Percentiles rank a stretch among this genome's conserved stretches.
Evolutionary conservation across 768 basidiomycete genomes (phyloP).

Genomic region (Boletus reticulatus): DNA sequence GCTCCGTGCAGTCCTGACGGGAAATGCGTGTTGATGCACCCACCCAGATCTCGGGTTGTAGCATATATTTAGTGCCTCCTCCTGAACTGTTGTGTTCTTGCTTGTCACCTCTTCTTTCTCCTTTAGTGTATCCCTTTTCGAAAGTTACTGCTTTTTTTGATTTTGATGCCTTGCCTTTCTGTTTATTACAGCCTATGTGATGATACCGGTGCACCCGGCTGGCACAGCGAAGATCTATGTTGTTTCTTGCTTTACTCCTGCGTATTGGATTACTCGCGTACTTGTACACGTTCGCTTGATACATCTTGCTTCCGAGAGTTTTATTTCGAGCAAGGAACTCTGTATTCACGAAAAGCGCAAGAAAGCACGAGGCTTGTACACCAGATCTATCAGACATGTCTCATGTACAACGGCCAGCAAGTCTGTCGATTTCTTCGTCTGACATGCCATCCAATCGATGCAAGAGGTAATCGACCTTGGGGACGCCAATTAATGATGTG

Average conservation of each 20-base stretch:
- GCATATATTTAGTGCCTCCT: constrained; percentile 24
- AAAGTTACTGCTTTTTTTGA: background rate
- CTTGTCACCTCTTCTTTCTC: constrained; percentile 15
- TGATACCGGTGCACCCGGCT: constrained; percentile 14
- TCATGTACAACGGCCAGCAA: constrained; percentile 33
- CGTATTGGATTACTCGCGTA: constrained; percentile 17
- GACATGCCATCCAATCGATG: constrained; percentile 84
- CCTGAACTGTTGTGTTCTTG: constrained; percentile 21
- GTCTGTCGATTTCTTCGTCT: constrained; percentile 70
- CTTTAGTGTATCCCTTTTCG: constrained; percentile 9
- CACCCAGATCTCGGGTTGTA: constrained; percentile 47
- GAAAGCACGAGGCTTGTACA: background rate
- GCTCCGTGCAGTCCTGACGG: constrained; percentile 16
- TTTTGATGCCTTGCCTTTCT: constrained; percentile 1
- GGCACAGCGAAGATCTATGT: constrained; percentile 15
- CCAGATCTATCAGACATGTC: background rate
- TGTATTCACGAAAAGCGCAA: constrained; percentile 5
- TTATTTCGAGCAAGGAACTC: background rate
- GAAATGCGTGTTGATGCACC: constrained; percentile 23
- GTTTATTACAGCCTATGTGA: constrained; percentile 14
- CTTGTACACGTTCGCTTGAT: constrained; percentile 24
- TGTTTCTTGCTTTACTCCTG: constrained; percentile 24
- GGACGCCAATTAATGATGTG: background rate
- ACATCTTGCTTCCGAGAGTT: constrained; percentile 19
- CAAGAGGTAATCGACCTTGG: constrained; percentile 93